These are phyloP conservation scores for Odontarrhena argentea DNA, from an alignment of 345 rosid genomes.

Conservation along the genomic window DNA sequence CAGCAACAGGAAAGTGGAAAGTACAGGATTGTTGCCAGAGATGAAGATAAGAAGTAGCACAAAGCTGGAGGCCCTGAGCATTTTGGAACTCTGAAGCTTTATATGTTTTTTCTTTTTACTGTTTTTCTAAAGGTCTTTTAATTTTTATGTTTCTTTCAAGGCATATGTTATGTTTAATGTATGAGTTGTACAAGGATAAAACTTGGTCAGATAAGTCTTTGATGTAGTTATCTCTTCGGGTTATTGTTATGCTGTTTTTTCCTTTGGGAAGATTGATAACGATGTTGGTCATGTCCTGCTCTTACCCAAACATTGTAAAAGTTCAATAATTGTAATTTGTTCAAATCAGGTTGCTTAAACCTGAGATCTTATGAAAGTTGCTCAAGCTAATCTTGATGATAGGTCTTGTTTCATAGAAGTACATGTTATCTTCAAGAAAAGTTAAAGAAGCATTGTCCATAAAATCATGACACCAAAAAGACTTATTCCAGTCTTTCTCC, in stretches of 20 bases:
- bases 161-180: neutral
- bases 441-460: no score
- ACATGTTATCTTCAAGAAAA: no score
- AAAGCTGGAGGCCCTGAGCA: neutral
- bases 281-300: slow-evolving; percentile 3
- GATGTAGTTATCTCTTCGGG: neutral
- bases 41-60: slow-evolving; percentile 44
- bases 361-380: neutral
- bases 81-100: slow-evolving; percentile 26
- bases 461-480: no score
- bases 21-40: slow-evolving; percentile 93
- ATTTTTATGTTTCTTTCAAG: neutral
- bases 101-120: neutral
- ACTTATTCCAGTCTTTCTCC: no score
- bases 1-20: slow-evolving; percentile 92
- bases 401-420: neutral
- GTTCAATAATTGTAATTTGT: neutral
- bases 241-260: neutral
- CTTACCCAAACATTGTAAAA: neutral
- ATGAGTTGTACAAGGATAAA: slow-evolving; percentile 12
- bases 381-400: neutral
- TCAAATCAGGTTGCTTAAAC: neutral
- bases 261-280: neutral
- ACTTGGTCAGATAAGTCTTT: slow-evolving; percentile 3
- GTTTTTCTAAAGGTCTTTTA: neutral